Evolutionary conservation across 2,329 filamentous ascomycete genomes (phyloP), one percentile per base, ranked within the genome.

Genomic region (Boeremia exigua): DNA sequence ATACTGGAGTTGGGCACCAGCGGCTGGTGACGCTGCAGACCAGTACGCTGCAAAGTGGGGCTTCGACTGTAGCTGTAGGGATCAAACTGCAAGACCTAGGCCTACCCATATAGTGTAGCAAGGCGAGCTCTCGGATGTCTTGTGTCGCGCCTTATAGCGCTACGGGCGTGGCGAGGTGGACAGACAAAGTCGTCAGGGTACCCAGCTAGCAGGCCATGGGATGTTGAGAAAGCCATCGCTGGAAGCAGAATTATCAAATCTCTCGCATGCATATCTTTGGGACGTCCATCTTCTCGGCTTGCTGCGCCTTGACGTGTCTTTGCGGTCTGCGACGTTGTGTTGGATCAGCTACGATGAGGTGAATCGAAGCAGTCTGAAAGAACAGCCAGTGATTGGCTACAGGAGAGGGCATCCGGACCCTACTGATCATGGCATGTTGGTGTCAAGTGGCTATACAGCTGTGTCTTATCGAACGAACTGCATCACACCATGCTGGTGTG

Each of bases 291-390:
- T 34, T 23, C 14, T 36, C 14, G 37, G 5, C 15, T 1, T 33
- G 33, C 45, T 44, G 32, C 45, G 33, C 33, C 14, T 32, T 15
- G 19, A 2, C 6, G 17, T 12, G 28, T 49, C 32, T 50, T 55
- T 46, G 52, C 45, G 25, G 40, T 30, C 25, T 55, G 46, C 52
- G 34, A 55, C 52, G 49, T 12, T 30, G 34, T 48, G 12, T 40
- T 34, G 15, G 12, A 32, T 34, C 25, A 44, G 29, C 17, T n/a
- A 23, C 34, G 39, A 36, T 36, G 30, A 49, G 29, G 17, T 23
- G 40, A 14, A 19, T 15, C 29, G 17, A 34, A 47, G 43, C 9
- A 23, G 27, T n/a, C 11, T 6, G n/a, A 19, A 12, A 27, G 17
- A 17, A 34, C n/a, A 44, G 28, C 23, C 27, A 23, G 17, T 6